Base-by-base conservation (phyloP, 768 basidiomycete genomes). In the Tubosaeta sp. region DNA sequence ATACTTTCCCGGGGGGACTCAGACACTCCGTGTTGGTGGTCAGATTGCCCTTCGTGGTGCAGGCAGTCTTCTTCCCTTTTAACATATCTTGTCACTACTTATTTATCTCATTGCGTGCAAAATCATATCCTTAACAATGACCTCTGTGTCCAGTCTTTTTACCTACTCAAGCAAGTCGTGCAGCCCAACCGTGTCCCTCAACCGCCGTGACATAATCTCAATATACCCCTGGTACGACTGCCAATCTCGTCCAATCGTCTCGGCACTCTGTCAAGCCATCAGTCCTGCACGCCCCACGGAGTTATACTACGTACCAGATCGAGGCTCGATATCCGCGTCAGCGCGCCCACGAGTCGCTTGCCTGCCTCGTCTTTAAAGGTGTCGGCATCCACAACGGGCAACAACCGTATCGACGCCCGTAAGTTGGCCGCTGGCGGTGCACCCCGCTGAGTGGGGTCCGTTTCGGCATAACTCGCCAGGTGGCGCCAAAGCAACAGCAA, bases 1-100 rank as follows among this genome's bases (percentile, higher is more conserved):
- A 0, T 98, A 97, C 73, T 98, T 99, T 72, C 97, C 97, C 17
- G 94, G 91, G 10, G 95, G 87, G 27, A 79, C 78, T 27, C 84
- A 86, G 59, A 92, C 91, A 1, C 74, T 93, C 19, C 82, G 86
- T 19, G 78, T 93, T 62, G 92, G 91, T 6, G 83, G 84, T 32
- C 84, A 85, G 50, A 75, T 93, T 59, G 88, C 90, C 1, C 71
- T 97, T 19, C 84, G 93, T 34, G 88, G 95, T 7, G 92, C 91
- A 41, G 82, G 88, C 32, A 89, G 77, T 58, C 75, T 95, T 7
- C 74, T 97, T 29, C 93, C 94, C 10, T 73, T 92, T 62, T 95
- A 72, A 73, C 31, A 25, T 16, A 7, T 25, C n/a, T 32, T 46
- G 49, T 49, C 37, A 50, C 50, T 35, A 26, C 27, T 32, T 58